Evolutionary conservation across 768 basidiomycete species (phyloP).

Genomic region (Sistotremastrum niveocremeum): DNA sequence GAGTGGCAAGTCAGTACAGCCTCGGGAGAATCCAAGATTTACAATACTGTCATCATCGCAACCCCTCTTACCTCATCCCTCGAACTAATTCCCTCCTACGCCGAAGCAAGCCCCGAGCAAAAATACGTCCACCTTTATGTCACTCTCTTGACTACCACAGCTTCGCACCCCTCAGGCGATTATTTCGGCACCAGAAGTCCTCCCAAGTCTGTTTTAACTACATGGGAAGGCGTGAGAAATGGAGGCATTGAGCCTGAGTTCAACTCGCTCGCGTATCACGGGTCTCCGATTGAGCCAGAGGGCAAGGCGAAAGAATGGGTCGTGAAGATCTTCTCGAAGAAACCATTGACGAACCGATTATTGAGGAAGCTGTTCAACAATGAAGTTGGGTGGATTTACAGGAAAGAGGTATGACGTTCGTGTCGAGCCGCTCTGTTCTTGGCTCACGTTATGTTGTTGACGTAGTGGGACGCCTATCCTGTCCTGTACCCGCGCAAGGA

Average conservation of each 20-base stretch:
- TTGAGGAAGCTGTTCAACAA: constrained; percentile 48
- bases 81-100: constrained; percentile 31
- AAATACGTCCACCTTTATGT: constrained; percentile 81
- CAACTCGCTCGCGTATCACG: constrained; percentile 77
- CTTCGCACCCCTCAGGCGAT: constrained; percentile 39
- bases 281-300: constrained; percentile 24
- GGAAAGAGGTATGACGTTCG: constrained; percentile 48
- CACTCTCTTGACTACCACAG: constrained; percentile 74
- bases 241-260: constrained; percentile 60
- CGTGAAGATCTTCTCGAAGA: constrained; percentile 80
- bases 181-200: constrained; percentile 51
- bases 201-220: constrained; percentile 63
- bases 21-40: constrained; percentile 15
- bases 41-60: constrained; percentile 72
- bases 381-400: constrained; percentile 64
- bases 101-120: constrained; percentile 45
- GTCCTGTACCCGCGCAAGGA: constrained; percentile 46
- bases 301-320: constrained; percentile 38
- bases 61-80: constrained; percentile 74
- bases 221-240: constrained; percentile 42
- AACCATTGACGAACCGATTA: constrained; percentile 54
- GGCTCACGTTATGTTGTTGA: background rate
- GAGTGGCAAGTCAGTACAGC: constrained; percentile 7
- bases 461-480: constrained; percentile 73
- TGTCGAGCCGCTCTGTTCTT: constrained; percentile 6